These are phyloP conservation scores for Claviceps quebecensis DNA, from an alignment of 2,329 filamentous ascomycete species.

Conservation along the genomic window DNA sequence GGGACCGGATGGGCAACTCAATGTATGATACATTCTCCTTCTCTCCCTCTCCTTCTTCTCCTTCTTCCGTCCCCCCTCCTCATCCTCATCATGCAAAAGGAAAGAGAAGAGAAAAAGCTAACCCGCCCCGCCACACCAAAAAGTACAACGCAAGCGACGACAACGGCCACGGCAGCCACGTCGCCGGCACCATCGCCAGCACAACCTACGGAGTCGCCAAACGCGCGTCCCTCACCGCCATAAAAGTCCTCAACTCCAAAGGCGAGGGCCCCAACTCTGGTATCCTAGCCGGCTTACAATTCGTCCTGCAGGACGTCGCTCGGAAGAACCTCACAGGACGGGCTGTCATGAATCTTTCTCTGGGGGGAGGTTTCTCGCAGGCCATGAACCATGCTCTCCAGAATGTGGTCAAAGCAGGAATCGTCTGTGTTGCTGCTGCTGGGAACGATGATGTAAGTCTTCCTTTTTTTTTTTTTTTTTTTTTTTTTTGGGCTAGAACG, in stretches of 20 bases:
- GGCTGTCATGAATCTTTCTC: constrained; percentile 50
- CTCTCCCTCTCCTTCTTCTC: constrained; percentile 5
- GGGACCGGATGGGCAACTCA: constrained; percentile 14
- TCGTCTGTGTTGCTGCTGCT: constrained; percentile 45
- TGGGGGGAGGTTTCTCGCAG: constrained; percentile 34
- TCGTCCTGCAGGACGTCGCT: constrained; percentile 31
- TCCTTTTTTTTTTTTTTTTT: too few species aligned
- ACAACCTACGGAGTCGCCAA: constrained; percentile 49
- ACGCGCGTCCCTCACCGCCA: constrained; percentile 36
- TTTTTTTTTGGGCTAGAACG: too few species aligned
- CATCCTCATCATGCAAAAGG: not conserved
- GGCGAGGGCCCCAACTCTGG: constrained; percentile 23
- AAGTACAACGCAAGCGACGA: constrained; percentile 23
- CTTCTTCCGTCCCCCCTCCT: not conserved
- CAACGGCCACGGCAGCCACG: constrained; percentile 52
- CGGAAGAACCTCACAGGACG: constrained; percentile 30
- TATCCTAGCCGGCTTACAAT: constrained; percentile 47
- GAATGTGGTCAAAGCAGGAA: constrained; percentile 31
- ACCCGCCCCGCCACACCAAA: not conserved
- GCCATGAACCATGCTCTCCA: constrained; percentile 43
- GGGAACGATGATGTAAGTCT: constrained; percentile 38
- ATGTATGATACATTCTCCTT: constrained; percentile 18
- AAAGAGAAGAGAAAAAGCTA: not conserved
- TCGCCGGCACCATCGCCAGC: constrained; percentile 47
- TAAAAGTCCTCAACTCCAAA: constrained; percentile 44